Evolutionary conservation across 1,284 basidiomycete species (phyloP), one percentile per base, ranked within the genome.

Genomic region (Heliocybe sulcata): DNA sequence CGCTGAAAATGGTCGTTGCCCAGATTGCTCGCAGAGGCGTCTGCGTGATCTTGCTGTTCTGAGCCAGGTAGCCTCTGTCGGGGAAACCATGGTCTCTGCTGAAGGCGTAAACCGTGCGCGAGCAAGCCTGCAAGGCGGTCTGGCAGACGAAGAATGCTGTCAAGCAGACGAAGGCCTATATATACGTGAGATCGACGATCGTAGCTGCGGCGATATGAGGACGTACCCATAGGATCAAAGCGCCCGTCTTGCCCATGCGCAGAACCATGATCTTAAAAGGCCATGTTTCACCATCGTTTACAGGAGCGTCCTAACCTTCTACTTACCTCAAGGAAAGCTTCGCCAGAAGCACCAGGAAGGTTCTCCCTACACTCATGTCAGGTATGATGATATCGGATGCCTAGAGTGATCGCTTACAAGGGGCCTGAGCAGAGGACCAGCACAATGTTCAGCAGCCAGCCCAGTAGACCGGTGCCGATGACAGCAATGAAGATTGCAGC

Each of bases 401-500:
- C n/a, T n/a, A 51, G 45, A 50, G 45, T 9, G 35, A 9, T n/a
- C 25, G 72, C 81, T 57, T 61, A 80, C 77, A 88, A 67, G 57
- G 82, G 77, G 19, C 90, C 90, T 6, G 89, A 90, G 67, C 89
- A 92, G 19, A 95, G 75, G n/a, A 94, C 77, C 35, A 94, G 71
- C 8, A 87, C 83, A 62, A 92, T 88, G 67, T 92, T 93, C 45
- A 94, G 76, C 3, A 93, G 63, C 90, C 91, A 94, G 42, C 92
- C 92, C 55, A 88, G 75, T 26, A 90, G 69, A 55, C 88, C 91
- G 1, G 93, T 95, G 14, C 91, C 91, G 58, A 92, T 73, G 29
- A 95, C 92, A 77, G 94, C 94, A 52, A 94, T 87, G 66, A 94
- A 84, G 65, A 94, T 94, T 10, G 91, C 92, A 45, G 83, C 79